Conservation (phyloP, 208 protist species). For the Acanthamoeba lugdunensis region DNA sequence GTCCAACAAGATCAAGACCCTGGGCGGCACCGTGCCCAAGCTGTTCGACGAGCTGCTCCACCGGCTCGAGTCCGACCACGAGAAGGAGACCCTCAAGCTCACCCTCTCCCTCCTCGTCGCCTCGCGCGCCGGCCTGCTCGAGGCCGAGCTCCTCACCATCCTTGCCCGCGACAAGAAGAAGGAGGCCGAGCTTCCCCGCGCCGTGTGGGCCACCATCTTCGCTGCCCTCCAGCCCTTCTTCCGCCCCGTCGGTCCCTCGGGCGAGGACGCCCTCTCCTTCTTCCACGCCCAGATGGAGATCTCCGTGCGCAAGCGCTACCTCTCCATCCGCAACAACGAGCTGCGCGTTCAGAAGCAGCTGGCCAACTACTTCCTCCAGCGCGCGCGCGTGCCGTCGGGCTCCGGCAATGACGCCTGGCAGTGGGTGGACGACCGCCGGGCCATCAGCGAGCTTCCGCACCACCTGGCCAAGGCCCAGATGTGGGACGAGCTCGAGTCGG, state of each 20-base stretch:
- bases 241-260: not conserved
- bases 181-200: conserved; percentile 64
- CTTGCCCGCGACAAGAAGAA: conserved; percentile 60
- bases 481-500: conserved; percentile 54
- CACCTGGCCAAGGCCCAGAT: conserved; percentile 74
- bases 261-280: conserved; percentile 70
- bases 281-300: conserved; percentile 78
- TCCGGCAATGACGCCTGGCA: not conserved
- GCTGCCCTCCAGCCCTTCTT: conserved; percentile 74
- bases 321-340: conserved; percentile 23
- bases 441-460: conserved; percentile 77
- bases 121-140: conserved; percentile 35
- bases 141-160: conserved; percentile 57
- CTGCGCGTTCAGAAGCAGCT: conserved; percentile 75
- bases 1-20: conserved; percentile 77
- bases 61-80: conserved; percentile 78
- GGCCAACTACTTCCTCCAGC: conserved; percentile 65
- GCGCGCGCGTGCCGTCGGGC: not conserved
- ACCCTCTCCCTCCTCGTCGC: conserved; percentile 37
- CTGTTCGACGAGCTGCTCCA: conserved; percentile 79
- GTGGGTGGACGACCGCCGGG: not conserved
- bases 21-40: conserved; percentile 75
- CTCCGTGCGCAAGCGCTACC: conserved; percentile 77
- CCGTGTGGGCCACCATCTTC: conserved; percentile 74
- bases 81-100: conserved; percentile 72